Evolutionary conservation across 495 filamentous ascomycete species (phyloP).

Genomic region (Amphirosellinia nigrospora): DNA sequence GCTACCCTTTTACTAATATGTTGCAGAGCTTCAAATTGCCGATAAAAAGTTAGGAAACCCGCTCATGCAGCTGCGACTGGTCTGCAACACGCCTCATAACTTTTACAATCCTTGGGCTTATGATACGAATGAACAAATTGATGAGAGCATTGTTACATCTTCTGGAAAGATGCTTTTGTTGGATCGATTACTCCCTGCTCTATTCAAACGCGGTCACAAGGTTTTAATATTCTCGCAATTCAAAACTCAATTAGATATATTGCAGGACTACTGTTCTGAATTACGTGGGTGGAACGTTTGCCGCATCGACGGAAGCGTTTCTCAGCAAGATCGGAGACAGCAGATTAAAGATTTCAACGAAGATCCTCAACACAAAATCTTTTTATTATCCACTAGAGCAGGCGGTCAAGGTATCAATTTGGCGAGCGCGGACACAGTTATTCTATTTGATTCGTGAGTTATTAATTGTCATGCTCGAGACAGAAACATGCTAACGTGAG

Average conservation of each 20-base stretch:
- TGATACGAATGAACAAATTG: slow-evolving; percentile 58
- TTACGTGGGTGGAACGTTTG: slow-evolving; percentile 80
- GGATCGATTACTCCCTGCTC: slow-evolving; percentile 78
- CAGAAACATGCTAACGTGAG: slow-evolving; percentile 5
- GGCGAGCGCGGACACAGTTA: slow-evolving; percentile 94
- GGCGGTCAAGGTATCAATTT: slow-evolving; percentile 97
- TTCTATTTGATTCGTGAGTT: slow-evolving; percentile 78
- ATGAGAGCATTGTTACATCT: slow-evolving; percentile 80
- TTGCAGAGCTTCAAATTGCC: slow-evolving; percentile 75
- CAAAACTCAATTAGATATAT: slow-evolving; percentile 88
- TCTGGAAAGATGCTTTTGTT: slow-evolving; percentile 96
- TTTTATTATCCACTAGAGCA: slow-evolving; percentile 87
- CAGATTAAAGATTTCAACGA: slow-evolving; percentile 90
- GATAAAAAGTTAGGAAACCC: slow-evolving; percentile 95
- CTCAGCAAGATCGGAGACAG: slow-evolving; percentile 76
- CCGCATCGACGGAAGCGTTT: slow-evolving; percentile 89
- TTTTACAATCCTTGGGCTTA: slow-evolving; percentile 90
- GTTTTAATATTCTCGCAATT: slow-evolving; percentile 97
- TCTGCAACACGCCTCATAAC: slow-evolving; percentile 92
- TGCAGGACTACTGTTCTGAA: slow-evolving; percentile 79
- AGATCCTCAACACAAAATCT: slow-evolving; percentile 71
- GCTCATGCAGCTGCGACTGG: slow-evolving; percentile 88
- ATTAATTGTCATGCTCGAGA: background rate
- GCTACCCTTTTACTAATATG: slow-evolving; percentile 24
- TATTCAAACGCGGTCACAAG: slow-evolving; percentile 82